These are phyloP conservation scores for Tolypocladium tropicale DNA, from an alignment of 2,329 filamentous ascomycete genomes.

Conservation along the genomic window DNA sequence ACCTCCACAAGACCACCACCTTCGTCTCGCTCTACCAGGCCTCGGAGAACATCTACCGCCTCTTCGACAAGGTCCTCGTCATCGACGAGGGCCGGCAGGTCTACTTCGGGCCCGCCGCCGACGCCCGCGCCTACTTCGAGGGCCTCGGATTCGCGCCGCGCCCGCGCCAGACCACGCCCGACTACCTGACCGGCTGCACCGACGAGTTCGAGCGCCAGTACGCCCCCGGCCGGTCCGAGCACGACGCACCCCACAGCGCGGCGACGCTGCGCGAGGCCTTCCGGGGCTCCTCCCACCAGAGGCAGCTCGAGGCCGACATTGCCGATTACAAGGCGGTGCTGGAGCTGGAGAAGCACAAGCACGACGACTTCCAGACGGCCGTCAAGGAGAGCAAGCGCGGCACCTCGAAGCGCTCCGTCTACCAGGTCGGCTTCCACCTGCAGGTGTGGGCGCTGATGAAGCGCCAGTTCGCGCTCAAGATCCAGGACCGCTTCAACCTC, in stretches of 20 bases:
- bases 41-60: slow-evolving; percentile 68
- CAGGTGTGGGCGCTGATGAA: slow-evolving; percentile 79
- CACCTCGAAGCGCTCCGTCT: slow-evolving; percentile 65
- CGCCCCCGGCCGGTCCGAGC: slow-evolving; percentile 51
- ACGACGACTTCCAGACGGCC: slow-evolving; percentile 68
- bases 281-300: slow-evolving; percentile 49
- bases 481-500: slow-evolving; percentile 75
- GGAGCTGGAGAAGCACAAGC: slow-evolving; percentile 51
- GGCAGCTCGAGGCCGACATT: slow-evolving; percentile 55
- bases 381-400: slow-evolving; percentile 71
- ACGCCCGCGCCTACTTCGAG: slow-evolving; percentile 68
- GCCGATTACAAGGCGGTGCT: slow-evolving; percentile 54
- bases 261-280: slow-evolving; percentile 62
- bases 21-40: slow-evolving; percentile 84
- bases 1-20: slow-evolving; percentile 74
- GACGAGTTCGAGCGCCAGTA: slow-evolving; percentile 78
- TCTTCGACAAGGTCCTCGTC: slow-evolving; percentile 77
- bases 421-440: slow-evolving; percentile 71
- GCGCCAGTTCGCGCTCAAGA: slow-evolving; percentile 75
- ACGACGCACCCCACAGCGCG: slow-evolving; percentile 58
- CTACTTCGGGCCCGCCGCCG: slow-evolving; percentile 59
- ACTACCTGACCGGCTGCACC: slow-evolving; percentile 74
- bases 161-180: slow-evolving; percentile 68
- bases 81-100: slow-evolving; percentile 68
- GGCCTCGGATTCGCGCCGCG: slow-evolving; percentile 63